phyloP scores from a whole-genome alignment of 2,329 filamentous ascomycete genomes.

The Colletotrichum sp. region DNA sequence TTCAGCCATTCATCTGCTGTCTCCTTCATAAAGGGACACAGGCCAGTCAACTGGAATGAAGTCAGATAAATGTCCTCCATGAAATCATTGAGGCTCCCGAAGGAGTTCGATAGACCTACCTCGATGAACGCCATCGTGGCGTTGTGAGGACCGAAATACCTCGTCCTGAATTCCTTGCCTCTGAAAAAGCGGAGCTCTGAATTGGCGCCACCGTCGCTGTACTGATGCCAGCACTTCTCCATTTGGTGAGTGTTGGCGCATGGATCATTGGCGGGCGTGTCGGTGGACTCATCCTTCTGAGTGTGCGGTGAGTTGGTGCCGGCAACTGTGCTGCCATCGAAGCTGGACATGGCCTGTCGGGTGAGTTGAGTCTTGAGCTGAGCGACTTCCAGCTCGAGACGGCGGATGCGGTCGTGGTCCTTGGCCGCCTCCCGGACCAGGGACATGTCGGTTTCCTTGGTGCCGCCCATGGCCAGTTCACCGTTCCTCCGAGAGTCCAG shows the following conservation, averaged over 20 bases:
- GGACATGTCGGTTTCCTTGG: conserved; percentile 38
- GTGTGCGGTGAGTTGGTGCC: conserved; percentile 49
- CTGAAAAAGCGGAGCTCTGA: conserved; percentile 63
- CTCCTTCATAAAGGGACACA: conserved; percentile 67
- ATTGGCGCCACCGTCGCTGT: conserved; percentile 49
- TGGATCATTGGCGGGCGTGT: conserved; percentile 34
- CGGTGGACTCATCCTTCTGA: conserved; percentile 46
- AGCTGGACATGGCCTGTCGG: conserved; percentile 46
- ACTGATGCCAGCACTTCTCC: conserved; percentile 27
- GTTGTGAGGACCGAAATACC: conserved; percentile 66
- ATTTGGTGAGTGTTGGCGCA: conserved; percentile 25
- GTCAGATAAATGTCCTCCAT: not conserved
- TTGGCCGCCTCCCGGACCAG: conserved; percentile 44
- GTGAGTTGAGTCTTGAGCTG: conserved; percentile 59
- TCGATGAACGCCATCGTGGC: conserved; percentile 66
- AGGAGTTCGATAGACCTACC: conserved; percentile 27
- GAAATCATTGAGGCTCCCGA: not conserved
- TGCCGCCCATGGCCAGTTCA: conserved; percentile 34
- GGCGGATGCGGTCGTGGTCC: conserved; percentile 63
- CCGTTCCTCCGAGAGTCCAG: conserved; percentile 40
- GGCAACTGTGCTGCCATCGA: conserved; percentile 58
- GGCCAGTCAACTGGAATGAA: conserved; percentile 48
- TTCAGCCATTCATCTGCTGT: conserved; percentile 66
- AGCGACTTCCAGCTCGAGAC: conserved; percentile 63
- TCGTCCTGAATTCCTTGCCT: conserved; percentile 64